Evolutionary conservation across 2,329 filamentous ascomycete species (phyloP).

Genomic region (Ceratocystis smalleyi): DNA sequence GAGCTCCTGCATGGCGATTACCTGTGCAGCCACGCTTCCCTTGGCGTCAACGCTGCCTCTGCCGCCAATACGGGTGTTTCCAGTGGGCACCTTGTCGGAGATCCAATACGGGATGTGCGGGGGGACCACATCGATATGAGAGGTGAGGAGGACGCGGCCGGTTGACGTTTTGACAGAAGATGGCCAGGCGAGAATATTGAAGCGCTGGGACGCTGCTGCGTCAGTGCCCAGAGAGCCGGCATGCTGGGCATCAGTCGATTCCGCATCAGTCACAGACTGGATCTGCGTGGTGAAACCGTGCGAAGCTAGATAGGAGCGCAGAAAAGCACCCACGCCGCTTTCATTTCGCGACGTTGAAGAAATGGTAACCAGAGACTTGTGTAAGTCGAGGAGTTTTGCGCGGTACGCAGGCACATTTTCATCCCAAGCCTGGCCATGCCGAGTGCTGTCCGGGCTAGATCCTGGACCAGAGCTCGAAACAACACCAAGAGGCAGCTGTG

Average conservation of each 20-base stretch:
- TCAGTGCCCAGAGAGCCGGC: conserved; percentile 19
- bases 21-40: conserved; percentile 55
- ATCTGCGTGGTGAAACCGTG: conserved; percentile 31
- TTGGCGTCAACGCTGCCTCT: conserved; percentile 63
- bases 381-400: conserved; percentile 7
- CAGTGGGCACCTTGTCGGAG: conserved; percentile 30
- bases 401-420: conserved; percentile 10
- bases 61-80: conserved; percentile 43
- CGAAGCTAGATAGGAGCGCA: conserved; percentile 47
- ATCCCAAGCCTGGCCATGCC: not conserved
- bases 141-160: conserved; percentile 51
- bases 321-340: conserved; percentile 46
- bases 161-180: conserved; percentile 31
- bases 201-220: conserved; percentile 29
- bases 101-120: conserved; percentile 56
- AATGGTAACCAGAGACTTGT: conserved; percentile 14
- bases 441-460: not conserved
- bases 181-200: conserved; percentile 62
- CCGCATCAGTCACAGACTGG: conserved; percentile 27
- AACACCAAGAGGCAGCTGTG: not conserved
- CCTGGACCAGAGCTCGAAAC: not conserved
- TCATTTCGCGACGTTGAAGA: conserved; percentile 16
- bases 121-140: conserved; percentile 69
- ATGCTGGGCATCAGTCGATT: too few species aligned
- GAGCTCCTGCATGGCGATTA: conserved; percentile 49